Evolutionary conservation across 169 alveolate species (phyloP), one percentile per base, ranked within the genome.

Genomic region (Plasmodium gonderi): DNA sequence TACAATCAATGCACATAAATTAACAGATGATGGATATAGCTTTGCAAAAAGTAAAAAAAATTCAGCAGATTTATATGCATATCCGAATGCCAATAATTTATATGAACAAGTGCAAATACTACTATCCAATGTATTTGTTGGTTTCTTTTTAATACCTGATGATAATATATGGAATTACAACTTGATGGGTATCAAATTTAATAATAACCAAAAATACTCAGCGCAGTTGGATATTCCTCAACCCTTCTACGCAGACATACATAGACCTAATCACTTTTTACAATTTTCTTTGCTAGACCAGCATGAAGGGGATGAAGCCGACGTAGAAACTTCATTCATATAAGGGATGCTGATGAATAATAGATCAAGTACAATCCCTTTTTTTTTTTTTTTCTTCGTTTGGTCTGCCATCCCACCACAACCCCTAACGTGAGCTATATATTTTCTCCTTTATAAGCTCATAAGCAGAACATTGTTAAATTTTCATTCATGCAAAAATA

Each of bases 151-250:
- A 97, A 98, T 99, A 51, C 99, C 99, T 29, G 99, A 98, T 64
- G 99, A 97, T 77, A 99, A 98, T 49, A 95, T 99, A 42, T 99
- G 99, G 99, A 99, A 98, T 96, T 99, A 99, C 96, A 98, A 99
- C 97, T 98, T 99, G 95, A 98, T 98, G 99, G 99, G 99, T 40
- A 95, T 95, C 68, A 98, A 98, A 92, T 98, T 97, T 92, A 96
- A 97, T 54, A 95, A 96, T 42, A 96, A 97, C 91, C 98, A 98
- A 98, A 97, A 98, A 80, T 99, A 98, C 94, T 96, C 97, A 40
- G 95, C 98, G 12, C 96, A 94, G 65, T 91, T 99, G 7, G 99
- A 98, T 68, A 98, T 97, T 38, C 99, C 99, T 3, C 98, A 97
- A 80, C 99, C 98, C 65, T 99, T 98, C 95, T 99, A 99, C 95